Evolutionary conservation across 2,329 filamentous ascomycete species (phyloP), one percentile per base, ranked within the genome.

Genomic region (Aspergillus fructus): DNA sequence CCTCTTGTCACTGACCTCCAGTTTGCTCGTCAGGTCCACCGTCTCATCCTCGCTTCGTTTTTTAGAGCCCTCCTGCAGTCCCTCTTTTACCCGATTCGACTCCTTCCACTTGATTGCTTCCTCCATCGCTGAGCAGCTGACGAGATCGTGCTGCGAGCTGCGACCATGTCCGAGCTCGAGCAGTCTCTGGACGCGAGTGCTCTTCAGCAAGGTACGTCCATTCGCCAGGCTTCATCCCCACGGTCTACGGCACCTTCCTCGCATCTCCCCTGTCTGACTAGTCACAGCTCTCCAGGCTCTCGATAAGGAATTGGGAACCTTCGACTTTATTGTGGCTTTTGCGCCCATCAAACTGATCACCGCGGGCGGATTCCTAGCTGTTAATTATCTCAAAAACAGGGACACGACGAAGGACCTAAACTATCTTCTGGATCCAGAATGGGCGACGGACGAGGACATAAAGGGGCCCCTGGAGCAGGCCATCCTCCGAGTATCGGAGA

Each of bases 361-460:
- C 21, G 63, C 67, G 0, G 71, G 70, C 3, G 69, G 69, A 1
- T 73, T 71, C 56, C 63, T 73, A 17, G 69, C 70, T 0, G 64
- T 71, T 5, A 64, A 61, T 5, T 69, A 66, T 43, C 61, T 73
- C 24, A 64, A 66, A 23, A 70, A 68, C 39, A 64, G 71, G n/a
- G 61, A 70, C 15, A 69, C 64, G 41, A 72, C 69, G 3, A 66
- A 62, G 7, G 71, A 73, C 52, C 49, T 73, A 40, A 68, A 74
- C 54, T 74, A 68, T 51, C 57, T 73, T 12, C 59, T 73, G 5
- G 69, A 72, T 7, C 70, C 69, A 1, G 63, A 72, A 53, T 72
- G 64, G 61, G 68, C 67, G n/a, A 50, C 56, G 2, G 71, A 74
- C 54, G 64, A 68, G 8, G 70, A 72, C 30, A 67, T 72, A 48